These are phyloP conservation scores for Chytriomyces sp. DNA, from an alignment of 192 early-diverging fungal species.

Conservation along the genomic window DNA sequence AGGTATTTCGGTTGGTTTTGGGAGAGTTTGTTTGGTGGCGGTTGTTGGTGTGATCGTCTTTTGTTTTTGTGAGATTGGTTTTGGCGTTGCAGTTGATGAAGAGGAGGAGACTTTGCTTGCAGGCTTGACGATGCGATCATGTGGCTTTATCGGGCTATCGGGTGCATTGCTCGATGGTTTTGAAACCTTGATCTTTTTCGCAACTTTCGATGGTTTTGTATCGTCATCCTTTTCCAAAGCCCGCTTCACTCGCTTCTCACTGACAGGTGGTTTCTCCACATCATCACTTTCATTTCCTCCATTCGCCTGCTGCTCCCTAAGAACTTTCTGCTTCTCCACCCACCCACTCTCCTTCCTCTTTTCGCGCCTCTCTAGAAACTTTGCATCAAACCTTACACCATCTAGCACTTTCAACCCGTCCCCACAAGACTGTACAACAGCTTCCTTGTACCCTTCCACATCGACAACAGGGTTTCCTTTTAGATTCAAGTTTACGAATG, in stretches of 20 bases:
- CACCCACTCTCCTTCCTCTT: constrained; percentile 51
- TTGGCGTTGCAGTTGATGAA: too few relatives aligned
- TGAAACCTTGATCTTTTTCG: too few relatives aligned
- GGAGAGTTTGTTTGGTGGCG: too few relatives aligned
- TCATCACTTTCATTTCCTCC: neutral
- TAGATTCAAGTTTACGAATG: constrained; percentile 69
- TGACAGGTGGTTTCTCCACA: neutral
- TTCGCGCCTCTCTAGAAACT: constrained; percentile 69
- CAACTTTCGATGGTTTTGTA: neutral
- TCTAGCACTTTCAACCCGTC: constrained; percentile 74
- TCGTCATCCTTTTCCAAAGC: neutral
- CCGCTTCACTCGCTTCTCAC: neutral
- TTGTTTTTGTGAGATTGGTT: too few relatives aligned
- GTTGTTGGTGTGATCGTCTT: too few relatives aligned
- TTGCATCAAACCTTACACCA: constrained; percentile 74
- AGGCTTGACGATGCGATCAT: too few relatives aligned
- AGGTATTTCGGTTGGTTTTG: neutral
- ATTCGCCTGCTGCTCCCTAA: constrained; percentile 1
- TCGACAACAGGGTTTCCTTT: constrained; percentile 59
- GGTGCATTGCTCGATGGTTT: too few relatives aligned
- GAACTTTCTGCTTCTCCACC: neutral
- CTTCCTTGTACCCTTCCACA: constrained; percentile 44
- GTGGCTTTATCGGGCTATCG: too few relatives aligned
- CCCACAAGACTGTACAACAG: constrained; percentile 59
- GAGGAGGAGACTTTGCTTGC: too few relatives aligned